Evolutionary conservation across 1,284 basidiomycete species (phyloP), one percentile per base, ranked within the genome.

Genomic region (Somion occarium): DNA sequence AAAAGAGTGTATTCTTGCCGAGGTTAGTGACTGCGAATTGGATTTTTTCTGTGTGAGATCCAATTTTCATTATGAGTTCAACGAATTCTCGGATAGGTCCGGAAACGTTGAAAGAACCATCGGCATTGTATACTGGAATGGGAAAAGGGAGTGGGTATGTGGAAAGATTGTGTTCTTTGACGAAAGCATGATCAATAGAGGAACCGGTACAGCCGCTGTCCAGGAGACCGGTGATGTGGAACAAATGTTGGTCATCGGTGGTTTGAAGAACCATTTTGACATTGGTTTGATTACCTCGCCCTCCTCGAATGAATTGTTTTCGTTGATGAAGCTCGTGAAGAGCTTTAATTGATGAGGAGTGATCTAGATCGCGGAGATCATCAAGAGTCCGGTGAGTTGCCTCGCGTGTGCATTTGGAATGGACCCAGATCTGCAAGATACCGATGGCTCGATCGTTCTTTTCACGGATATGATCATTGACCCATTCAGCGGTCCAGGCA

Each of bases 141-240:
- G 60, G 50, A 0, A 44, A 3, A 0, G 58, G 56, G 0, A 63
- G 42, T 13, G 46, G 22, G 0, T 51, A 19, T 0, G 44, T 23
- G 1, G 53, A 52, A 1, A 65, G 25, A 0, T 53, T 46, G 1
- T 57, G 51, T 4, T 47, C 53, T 45, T 54, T 19, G 1, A 62
- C 57, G 2, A 64, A 57, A 0, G 53, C 42, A 1, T 41, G 5
- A 41, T 63, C 49, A 4, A 67, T 58, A 12, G 52, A 61, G 0
- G 54, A 61, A 0, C 58, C 56, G 0, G 58, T 66, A 23, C 55
- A 56, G 0, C 63, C 57, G 7, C 59, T 61, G 24, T 65, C 62
- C 0, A 64, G 9, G 12, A 58, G 26, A 4, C 42, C 26, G n/a
- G 30, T 12, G 19, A 12, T 7, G 47, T 47, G 3, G 37, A 24